Base-by-base conservation (phyloP, 768 basidiomycete species). In the Naganishia onofrii region DNA sequence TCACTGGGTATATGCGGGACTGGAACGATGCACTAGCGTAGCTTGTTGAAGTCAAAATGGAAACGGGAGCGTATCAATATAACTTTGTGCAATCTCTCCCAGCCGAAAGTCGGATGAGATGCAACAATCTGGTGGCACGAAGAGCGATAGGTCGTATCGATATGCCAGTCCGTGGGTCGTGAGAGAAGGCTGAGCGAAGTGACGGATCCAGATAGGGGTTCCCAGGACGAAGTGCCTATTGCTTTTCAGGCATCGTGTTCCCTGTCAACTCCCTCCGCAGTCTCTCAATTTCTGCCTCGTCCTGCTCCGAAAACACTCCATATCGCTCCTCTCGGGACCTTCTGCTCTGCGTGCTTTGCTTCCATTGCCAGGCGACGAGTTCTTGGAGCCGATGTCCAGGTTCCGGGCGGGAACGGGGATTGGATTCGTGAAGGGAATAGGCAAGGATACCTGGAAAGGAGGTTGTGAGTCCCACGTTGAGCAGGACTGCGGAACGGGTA, bases 361-460 rank as follows among this genome's bases (percentile, higher is more conserved):
- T 72, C 76, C 76, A 79, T 71, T 77, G 74, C 79, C 81, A 80
- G 0, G 60, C 69, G 28, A 74, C 69, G 56, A 81, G 72, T 68
- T 81, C 79, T 28, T 75, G 66, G 8, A 81, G 68, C 0, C 76
- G 78, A 68, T 80, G 78, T 6, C 79, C 81, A 5, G 75, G 69
- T 17, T 73, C 58, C 13, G 79, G 79, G 7, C 77, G 74, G 8
- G 79, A 76, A 29, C 78, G 74, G 5, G 81, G 79, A 70, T 79
- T 79, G n/a, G 77, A 77, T 67, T 81, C 81, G 74, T 78, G 77
- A 5, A 81, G 73, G 34, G 76, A 68, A 70, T 78, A 81, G 0
- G 81, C 81, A 10, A 81, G 75, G 12, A 80, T 54, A 66, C 81
- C 74, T 75, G 51, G 29, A 56, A 26, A 28, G 13, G 19, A 34